Evolutionary conservation across 139 green algal species (phyloP).

Genomic region (Micractinium sp.): DNA sequence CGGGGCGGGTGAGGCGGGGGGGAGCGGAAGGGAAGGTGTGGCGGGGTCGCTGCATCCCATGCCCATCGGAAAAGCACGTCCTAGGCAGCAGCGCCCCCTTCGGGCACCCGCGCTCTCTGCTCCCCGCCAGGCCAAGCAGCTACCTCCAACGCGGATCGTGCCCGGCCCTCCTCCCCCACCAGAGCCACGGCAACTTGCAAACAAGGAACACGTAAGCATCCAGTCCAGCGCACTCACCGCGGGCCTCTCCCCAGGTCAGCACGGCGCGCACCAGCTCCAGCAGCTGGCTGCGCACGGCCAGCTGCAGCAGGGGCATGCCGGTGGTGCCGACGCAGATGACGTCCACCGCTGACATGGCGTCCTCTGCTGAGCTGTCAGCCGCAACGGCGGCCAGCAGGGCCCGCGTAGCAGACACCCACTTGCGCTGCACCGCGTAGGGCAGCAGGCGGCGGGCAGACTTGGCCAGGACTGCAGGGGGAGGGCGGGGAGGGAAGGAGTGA

Average conservation of each 20-base stretch:
- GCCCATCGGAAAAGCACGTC: no score
- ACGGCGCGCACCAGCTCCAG: slow-evolving; percentile 36
- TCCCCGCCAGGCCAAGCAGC: no score
- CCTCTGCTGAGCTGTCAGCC: neutral
- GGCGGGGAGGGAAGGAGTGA: no score
- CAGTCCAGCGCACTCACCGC: neutral
- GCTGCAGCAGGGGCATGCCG: slow-evolving; percentile 51
- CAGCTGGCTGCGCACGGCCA: slow-evolving; percentile 50
- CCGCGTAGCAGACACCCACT: slow-evolving; percentile 39
- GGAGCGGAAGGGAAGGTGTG: neutral
- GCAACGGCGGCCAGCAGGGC: slow-evolving; percentile 30
- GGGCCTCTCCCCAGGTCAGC: slow-evolving; percentile 37
- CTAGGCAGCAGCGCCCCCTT: no score
- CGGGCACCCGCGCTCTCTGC: no score
- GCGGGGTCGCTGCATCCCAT: no score
- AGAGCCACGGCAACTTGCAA: no score
- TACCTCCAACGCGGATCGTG: no score
- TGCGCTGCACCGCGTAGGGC: slow-evolving; percentile 35
- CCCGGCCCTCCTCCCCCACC: no score
- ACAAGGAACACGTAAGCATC: neutral
- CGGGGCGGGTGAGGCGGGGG: neutral
- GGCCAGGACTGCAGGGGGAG: neutral
- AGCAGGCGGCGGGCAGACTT: slow-evolving; percentile 40
- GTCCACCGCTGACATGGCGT: slow-evolving; percentile 41
- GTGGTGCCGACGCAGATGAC: slow-evolving; percentile 15